Evolutionary conservation across 2,329 filamentous ascomycete genomes (phyloP).

Genomic region (Botrytis paeoniae): DNA sequence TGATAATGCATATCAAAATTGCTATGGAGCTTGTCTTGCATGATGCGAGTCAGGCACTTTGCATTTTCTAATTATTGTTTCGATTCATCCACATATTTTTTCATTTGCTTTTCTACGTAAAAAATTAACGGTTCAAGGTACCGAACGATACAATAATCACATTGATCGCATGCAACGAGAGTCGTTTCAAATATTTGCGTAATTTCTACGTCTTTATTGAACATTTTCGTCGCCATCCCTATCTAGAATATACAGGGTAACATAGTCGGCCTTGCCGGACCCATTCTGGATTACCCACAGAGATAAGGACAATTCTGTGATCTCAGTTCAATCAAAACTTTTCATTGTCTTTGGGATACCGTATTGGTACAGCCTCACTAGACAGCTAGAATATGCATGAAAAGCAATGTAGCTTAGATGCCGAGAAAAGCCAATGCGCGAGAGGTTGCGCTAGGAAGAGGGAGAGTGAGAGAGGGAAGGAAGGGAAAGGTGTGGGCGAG

Average conservation of each 20-base stretch:
- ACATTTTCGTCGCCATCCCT: not conserved
- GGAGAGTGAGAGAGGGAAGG: too few species aligned
- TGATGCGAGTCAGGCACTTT: not conserved
- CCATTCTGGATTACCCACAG: not conserved
- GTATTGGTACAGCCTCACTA: not conserved
- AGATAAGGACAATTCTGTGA: not conserved
- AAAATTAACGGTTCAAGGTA: not conserved
- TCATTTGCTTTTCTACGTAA: not conserved
- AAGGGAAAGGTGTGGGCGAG: too few species aligned
- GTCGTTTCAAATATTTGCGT: not conserved
- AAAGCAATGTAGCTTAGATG: not conserved
- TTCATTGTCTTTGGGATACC: not conserved
- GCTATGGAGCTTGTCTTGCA: not conserved
- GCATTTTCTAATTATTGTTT: not conserved
- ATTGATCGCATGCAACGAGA: not conserved
- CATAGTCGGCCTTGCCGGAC: not conserved
- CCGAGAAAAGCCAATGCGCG: not conserved
- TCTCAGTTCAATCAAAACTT: not conserved
- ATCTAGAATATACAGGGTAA: not conserved
- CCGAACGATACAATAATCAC: not conserved
- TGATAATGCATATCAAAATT: not conserved
- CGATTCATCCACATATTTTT: not conserved
- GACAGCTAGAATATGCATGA: not conserved
- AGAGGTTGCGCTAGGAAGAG: not conserved
- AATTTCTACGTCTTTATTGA: not conserved